Conservation (phyloP, 2,329 filamentous ascomycete species). For the Exutisphaerella laricina region DNA sequence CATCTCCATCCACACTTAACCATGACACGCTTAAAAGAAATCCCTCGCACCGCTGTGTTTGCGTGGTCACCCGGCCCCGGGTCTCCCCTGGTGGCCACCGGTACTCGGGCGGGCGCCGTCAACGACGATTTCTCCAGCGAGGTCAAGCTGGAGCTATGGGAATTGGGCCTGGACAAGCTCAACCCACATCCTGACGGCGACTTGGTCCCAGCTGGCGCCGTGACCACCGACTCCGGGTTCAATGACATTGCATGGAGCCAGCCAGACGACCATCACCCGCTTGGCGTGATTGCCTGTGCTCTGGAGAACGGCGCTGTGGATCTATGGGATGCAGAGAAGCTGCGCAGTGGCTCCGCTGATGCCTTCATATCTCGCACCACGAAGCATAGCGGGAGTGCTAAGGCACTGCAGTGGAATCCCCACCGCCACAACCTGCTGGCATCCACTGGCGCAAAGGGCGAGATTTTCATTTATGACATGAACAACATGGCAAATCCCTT, state of each 20-base stretch:
- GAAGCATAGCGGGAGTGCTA: conserved; percentile 89
- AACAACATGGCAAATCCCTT: conserved; percentile 86
- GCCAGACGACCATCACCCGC: conserved; percentile 68
- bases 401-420: conserved; percentile 94
- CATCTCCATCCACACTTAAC: too few relatives aligned
- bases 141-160: conserved; percentile 94
- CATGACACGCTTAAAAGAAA: conserved; percentile 97
- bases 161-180: conserved; percentile 73
- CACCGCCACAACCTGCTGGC: conserved; percentile 85
- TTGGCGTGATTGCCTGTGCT: conserved; percentile 89
- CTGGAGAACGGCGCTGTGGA: conserved; percentile 91
- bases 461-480: conserved; percentile 92
- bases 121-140: conserved; percentile 97
- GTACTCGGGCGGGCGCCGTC: conserved; percentile 89
- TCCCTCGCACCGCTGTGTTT: conserved; percentile 93
- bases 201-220: conserved; percentile 75
- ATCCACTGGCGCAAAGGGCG: conserved; percentile 88
- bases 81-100: conserved; percentile 80
- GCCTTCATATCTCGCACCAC: conserved; percentile 79
- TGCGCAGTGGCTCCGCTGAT: conserved; percentile 52
- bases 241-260: conserved; percentile 95
- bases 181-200: conserved; percentile 74
- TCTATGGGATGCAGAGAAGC: conserved; percentile 81
- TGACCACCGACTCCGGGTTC: conserved; percentile 89
- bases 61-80: conserved; percentile 84